Conservation (phyloP, 2,329 filamentous ascomycete genomes). For the Alternaria brassicae region DNA sequence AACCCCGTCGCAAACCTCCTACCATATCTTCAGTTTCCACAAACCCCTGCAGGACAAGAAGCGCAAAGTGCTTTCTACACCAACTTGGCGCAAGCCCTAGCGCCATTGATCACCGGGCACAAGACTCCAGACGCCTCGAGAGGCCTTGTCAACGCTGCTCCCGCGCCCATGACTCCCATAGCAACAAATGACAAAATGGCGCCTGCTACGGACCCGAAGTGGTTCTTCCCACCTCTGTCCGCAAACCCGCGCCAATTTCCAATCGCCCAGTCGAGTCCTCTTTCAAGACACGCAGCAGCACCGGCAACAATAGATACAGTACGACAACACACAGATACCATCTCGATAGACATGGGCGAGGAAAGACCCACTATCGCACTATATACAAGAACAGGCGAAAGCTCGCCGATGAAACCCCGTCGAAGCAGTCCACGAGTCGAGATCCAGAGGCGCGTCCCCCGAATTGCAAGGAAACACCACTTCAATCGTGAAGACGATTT, state of each 20-base stretch:
- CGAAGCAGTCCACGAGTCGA: conserved; percentile 25
- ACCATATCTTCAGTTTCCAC: conserved; percentile 36
- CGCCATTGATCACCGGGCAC: conserved; percentile 33
- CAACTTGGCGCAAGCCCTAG: conserved; percentile 19
- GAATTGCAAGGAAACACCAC: conserved; percentile 9
- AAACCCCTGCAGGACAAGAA: conserved; percentile 40
- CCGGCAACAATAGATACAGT: background rate
- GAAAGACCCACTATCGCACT: background rate
- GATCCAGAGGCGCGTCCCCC: conserved; percentile 11
- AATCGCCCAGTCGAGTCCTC: conserved; percentile 20
- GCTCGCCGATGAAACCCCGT: conserved; percentile 1
- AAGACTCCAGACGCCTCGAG: conserved; percentile 16
- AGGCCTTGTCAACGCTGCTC: conserved; percentile 5
- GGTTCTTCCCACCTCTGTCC: conserved; percentile 36
- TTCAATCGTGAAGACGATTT: conserved; percentile 47
- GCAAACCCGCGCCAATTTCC: background rate
- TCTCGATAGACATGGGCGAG: background rate
- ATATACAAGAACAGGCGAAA: background rate
- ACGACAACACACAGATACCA: background rate
- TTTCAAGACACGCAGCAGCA: background rate
- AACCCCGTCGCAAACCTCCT: conserved; percentile 29
- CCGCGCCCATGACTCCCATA: conserved; percentile 11
- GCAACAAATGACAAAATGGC: conserved; percentile 18
- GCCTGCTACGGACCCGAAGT: conserved; percentile 39
- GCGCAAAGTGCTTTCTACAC: conserved; percentile 37